Evolutionary conservation across 2,329 filamentous ascomycete species (phyloP).

Genomic region (Plenodomus lindquistii): DNA sequence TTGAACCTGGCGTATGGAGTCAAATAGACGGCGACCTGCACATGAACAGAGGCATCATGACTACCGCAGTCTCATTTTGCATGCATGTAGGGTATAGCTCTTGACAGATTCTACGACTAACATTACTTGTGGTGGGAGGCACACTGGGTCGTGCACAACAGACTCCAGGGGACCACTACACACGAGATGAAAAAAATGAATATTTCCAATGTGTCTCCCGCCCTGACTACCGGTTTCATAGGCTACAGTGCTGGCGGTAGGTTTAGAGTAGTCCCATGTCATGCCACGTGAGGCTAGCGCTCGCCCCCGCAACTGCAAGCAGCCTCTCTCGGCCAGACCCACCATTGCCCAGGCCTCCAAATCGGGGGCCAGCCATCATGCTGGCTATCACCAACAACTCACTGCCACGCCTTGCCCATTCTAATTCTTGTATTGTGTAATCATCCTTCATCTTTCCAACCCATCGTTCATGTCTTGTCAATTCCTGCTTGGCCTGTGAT

Average conservation of each 20-base stretch:
- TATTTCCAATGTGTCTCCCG: too few species aligned
- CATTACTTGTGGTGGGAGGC: too few species aligned
- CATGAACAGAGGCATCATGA: neutral
- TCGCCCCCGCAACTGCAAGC: conserved; percentile 30
- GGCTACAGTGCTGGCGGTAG: neutral
- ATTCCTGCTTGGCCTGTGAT: conserved; percentile 19
- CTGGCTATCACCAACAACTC: conserved; percentile 1
- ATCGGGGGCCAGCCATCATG: conserved; percentile 15
- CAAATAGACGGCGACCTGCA: neutral
- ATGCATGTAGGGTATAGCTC: neutral
- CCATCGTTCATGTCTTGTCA: conserved; percentile 20
- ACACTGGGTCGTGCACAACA: too few species aligned
- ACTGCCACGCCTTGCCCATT: conserved; percentile 12
- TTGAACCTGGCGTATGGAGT: conserved; percentile 2
- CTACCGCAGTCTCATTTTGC: neutral
- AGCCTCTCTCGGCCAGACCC: conserved; percentile 23
- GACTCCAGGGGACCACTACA: neutral
- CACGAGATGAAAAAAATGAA: too few species aligned
- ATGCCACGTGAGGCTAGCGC: conserved; percentile 29
- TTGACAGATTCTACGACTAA: too few species aligned
- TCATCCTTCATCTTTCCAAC: conserved; percentile 3
- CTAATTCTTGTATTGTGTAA: conserved; percentile 12
- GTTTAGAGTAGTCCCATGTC: conserved; percentile 4
- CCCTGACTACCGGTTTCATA: too few species aligned
- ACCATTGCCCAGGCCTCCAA: conserved; percentile 20